Base-by-base conservation (phyloP, 345 rosid species). In the Atalantia buxifolia region DNA sequence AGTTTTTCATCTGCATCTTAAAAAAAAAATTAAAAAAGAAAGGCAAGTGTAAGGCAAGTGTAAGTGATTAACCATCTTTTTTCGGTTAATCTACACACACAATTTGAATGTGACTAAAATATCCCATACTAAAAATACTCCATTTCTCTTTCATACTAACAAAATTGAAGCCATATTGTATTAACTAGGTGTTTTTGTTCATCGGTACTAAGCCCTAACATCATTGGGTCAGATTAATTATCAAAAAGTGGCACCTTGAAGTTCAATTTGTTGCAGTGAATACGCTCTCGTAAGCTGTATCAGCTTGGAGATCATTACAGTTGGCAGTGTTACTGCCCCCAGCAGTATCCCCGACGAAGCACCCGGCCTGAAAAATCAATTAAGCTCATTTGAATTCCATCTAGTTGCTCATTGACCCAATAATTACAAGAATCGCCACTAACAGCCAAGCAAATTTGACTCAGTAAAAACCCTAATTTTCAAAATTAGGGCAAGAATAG, bases 271-370 rank as follows among this genome's bases (percentile, higher is more conserved):
- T 16, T 89, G 84, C 60, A 86, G 16, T 7, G 86, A 79, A 14
- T 84, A 74, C 21, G 93, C 97, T 86, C 99, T 87, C 18, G 90
- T 84, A 27, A 91, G 86, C 90, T 92, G 99, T 31, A 90, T 81
- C 79, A 94, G 66, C 84, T 90, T 94, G 2, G 97, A 90, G 22
- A 96, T 76, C 87, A 92, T 88, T 53, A 96, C 86, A 66, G 92
- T 64, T 1, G 99, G 97, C 79, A 96, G 88, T 42, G 98, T 91
- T 48, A 91, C 91, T 18, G 97, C 92, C 70, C 97, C 98, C 0
- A 96, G 81, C 64, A 94, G 81, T 75, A 96, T 91, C 82, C 99
- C 99, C 6, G 99, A 94, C 1, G 98, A 88, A 76, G 89, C 98
- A 55, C 94, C 99, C 3, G 87, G 87, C 81, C 99, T 95, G 83